These are phyloP conservation scores for Fusarium euwallaceae DNA, from an alignment of 2,329 filamentous ascomycete genomes.

Conservation along the genomic window DNA sequence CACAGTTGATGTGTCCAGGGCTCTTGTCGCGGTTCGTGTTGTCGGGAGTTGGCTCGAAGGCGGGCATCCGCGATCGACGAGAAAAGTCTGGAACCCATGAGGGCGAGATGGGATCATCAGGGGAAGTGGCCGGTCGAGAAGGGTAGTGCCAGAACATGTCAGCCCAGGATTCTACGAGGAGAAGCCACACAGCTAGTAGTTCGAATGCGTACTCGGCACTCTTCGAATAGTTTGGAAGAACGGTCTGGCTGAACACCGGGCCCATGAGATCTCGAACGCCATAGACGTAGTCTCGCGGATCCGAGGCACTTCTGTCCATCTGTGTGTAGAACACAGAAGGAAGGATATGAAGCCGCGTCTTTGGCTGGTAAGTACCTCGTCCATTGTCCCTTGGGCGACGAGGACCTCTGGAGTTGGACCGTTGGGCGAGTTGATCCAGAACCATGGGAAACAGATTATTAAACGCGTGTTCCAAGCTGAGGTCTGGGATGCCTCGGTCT, in stretches of 20 bases:
- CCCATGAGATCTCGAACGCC: not conserved
- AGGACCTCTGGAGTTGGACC: not conserved
- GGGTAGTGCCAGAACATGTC: slow-evolving; percentile 2
- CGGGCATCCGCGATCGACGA: not conserved
- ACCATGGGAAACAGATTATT: not conserved
- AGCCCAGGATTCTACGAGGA: not conserved
- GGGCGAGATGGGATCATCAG: not conserved
- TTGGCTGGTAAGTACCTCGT: not conserved
- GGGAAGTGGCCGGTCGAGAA: not conserved
- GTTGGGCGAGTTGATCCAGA: not conserved
- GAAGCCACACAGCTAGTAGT: not conserved
- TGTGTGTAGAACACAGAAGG: not conserved
- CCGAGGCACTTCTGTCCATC: not conserved
- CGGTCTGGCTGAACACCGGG: not conserved
- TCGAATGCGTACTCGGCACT: not conserved
- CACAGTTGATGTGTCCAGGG: not conserved
- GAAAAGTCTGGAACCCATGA: not conserved
- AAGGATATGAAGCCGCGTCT: not conserved
- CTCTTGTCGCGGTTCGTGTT: too few species aligned
- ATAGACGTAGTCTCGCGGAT: not conserved
- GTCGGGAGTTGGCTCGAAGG: not conserved
- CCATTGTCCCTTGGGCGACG: not conserved
- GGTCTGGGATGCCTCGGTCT: not conserved
- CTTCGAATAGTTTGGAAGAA: not conserved
- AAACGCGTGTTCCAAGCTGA: not conserved